phyloP scores from a whole-genome alignment of 2,329 filamentous ascomycete species.

The Cytospora mali region DNA sequence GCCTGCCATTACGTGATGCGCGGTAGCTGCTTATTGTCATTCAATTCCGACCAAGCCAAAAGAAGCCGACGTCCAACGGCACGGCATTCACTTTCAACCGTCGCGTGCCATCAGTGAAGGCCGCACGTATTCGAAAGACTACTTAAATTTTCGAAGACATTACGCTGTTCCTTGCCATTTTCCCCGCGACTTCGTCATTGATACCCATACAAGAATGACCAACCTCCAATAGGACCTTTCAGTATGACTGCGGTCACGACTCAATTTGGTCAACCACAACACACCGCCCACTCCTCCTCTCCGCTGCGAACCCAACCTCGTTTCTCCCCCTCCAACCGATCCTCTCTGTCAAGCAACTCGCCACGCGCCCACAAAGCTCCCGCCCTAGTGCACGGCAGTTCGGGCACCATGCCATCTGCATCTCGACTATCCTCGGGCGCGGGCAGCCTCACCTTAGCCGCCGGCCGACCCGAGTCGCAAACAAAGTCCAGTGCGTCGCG shows the following conservation, averaged over 20 bases:
- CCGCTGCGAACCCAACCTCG: conserved; percentile 3
- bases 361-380: conserved; percentile 5
- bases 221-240: conserved; percentile 21
- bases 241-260: conserved; percentile 27
- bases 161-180: neutral
- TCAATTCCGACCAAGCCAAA: conserved; percentile 9
- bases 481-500: conserved; percentile 19
- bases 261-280: conserved; percentile 16
- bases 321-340: neutral
- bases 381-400: conserved; percentile 5
- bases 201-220: conserved; percentile 19
- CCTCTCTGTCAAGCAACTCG: conserved; percentile 6
- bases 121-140: neutral
- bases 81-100: neutral
- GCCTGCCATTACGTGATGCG: conserved; percentile 14
- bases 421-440: conserved; percentile 22
- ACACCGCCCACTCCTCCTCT: conserved; percentile 13
- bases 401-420: conserved; percentile 25
- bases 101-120: conserved; percentile 16
- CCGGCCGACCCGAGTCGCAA: conserved; percentile 12
- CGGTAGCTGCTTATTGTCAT: conserved; percentile 6
- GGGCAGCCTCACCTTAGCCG: conserved; percentile 17
- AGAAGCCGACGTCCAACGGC: conserved; percentile 10
- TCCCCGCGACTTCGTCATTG: neutral
- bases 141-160: neutral